phyloP scores from a whole-genome alignment of 208 protist species.

The Leishmania lainsoni region DNA sequence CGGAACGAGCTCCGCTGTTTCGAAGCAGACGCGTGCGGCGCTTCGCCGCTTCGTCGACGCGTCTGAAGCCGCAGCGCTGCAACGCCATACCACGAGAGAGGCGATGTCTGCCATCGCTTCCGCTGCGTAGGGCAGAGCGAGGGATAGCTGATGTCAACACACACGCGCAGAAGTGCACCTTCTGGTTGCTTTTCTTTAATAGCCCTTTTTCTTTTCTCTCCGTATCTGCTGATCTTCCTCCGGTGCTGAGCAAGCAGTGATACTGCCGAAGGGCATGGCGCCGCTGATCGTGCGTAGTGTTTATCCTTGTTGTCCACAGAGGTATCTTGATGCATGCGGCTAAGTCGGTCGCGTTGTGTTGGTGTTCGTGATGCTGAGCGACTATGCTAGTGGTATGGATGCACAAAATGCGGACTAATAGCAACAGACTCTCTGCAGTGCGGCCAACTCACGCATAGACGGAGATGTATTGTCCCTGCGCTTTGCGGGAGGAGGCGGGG shows the following conservation, averaged over 20 bases:
- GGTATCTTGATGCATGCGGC: too few relatives aligned
- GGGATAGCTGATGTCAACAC: neutral
- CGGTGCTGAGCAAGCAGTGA: constrained; percentile 1
- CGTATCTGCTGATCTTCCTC: neutral
- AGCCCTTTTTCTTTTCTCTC: neutral
- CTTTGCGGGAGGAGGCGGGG: neutral
- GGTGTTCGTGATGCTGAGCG: too few relatives aligned
- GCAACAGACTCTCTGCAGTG: neutral
- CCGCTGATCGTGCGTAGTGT: too few relatives aligned
- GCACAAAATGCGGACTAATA: neutral
- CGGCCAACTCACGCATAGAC: neutral
- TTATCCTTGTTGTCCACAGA: too few relatives aligned
- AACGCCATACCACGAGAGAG: constrained; percentile 31
- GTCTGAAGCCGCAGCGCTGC: constrained; percentile 49
- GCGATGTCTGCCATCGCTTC: constrained; percentile 9
- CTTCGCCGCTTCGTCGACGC: constrained; percentile 51
- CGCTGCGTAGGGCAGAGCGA: constrained; percentile 5
- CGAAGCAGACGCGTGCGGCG: constrained; percentile 48
- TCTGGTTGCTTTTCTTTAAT: neutral
- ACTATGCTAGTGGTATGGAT: neutral
- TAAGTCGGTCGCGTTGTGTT: too few relatives aligned
- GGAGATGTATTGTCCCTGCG: neutral
- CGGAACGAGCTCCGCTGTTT: constrained; percentile 15
- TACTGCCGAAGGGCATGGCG: too few relatives aligned
- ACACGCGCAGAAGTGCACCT: neutral